Conservation (phyloP, 2,329 filamentous ascomycete genomes). For the Verticillium zaregamsianum region DNA sequence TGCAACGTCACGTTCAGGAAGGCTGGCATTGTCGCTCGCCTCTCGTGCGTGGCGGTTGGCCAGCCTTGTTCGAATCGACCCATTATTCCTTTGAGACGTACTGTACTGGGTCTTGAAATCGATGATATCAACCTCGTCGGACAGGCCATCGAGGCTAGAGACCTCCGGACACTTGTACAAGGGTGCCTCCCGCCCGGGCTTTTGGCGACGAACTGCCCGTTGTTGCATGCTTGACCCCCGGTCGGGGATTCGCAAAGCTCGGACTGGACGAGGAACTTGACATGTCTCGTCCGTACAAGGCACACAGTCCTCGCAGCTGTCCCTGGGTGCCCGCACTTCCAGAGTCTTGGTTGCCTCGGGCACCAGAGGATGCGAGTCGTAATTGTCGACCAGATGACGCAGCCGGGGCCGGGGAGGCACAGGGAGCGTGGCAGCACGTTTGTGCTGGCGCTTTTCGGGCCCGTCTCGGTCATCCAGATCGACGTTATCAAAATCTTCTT, state of each 20-base stretch:
- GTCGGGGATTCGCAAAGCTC: conserved; percentile 5
- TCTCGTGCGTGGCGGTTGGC: background rate
- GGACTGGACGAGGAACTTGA: background rate
- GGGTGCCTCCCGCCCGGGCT: conserved; percentile 5
- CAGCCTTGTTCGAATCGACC: conserved; percentile 5
- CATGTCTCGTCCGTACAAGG: background rate
- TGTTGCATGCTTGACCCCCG: conserved; percentile 9
- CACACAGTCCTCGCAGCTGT: background rate
- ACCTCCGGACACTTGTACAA: conserved; percentile 1
- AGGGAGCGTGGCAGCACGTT: conserved; percentile 22
- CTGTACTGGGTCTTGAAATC: conserved; percentile 12
- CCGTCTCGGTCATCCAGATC: background rate
- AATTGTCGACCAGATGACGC: conserved; percentile 20
- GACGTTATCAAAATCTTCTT: background rate
- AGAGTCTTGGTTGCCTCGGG: background rate
- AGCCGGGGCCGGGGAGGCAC: conserved; percentile 18
- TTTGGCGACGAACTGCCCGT: background rate
- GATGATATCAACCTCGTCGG: conserved; percentile 9
- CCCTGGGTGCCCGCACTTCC: background rate
- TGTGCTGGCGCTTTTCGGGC: background rate
- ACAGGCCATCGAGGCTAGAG: conserved; percentile 8
- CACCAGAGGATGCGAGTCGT: conserved; percentile 8
- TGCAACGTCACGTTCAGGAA: conserved; percentile 19
- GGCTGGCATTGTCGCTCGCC: conserved; percentile 16
- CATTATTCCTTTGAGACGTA: conserved; percentile 11